Conservation (phyloP, 805 yeast genomes). For the Starmerella floris region DNA sequence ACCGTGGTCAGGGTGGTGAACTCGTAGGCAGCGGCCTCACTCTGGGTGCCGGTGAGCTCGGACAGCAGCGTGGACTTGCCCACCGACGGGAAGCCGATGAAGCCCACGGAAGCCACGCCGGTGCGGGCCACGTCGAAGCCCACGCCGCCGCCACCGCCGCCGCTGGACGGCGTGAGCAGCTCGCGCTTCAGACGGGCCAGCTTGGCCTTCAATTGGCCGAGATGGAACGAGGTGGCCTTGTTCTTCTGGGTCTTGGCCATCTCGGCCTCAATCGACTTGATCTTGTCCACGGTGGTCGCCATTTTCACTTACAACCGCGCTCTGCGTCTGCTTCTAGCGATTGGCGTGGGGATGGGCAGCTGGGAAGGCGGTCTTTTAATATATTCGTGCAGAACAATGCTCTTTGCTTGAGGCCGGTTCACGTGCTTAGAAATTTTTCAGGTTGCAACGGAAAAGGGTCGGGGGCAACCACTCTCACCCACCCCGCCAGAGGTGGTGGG, state of each 20-base stretch:
- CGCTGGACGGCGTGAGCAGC: slow-evolving; percentile 53
- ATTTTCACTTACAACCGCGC: too few relatives aligned
- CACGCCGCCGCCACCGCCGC: slow-evolving; percentile 84
- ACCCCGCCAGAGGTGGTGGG: too few relatives aligned
- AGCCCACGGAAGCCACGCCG: slow-evolving; percentile 95
- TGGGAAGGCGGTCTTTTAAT: too few relatives aligned
- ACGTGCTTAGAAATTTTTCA: background rate
- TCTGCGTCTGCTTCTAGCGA: too few relatives aligned
- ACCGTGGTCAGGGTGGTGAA: slow-evolving; percentile 96
- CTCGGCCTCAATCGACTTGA: slow-evolving; percentile 80
- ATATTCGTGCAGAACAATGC: too few relatives aligned
- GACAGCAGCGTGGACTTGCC: slow-evolving; percentile 64
- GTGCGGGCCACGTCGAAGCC: slow-evolving; percentile 99
- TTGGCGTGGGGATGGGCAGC: too few relatives aligned
- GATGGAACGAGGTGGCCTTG: slow-evolving; percentile 92
- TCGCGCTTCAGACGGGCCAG: slow-evolving; percentile 91
- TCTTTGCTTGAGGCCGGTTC: too few relatives aligned
- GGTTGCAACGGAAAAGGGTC: too few relatives aligned
- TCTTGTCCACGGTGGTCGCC: slow-evolving; percentile 54
- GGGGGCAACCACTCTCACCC: too few relatives aligned
- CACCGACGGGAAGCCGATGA: slow-evolving; percentile 96
- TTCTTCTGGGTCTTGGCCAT: slow-evolving; percentile 97
- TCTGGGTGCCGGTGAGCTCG: slow-evolving; percentile 86
- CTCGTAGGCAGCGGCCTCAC: slow-evolving; percentile 95
- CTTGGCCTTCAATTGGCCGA: slow-evolving; percentile 95